Evolutionary conservation across 2,329 filamentous ascomycete species (phyloP).

Genomic region (Aspergillus cejpii): DNA sequence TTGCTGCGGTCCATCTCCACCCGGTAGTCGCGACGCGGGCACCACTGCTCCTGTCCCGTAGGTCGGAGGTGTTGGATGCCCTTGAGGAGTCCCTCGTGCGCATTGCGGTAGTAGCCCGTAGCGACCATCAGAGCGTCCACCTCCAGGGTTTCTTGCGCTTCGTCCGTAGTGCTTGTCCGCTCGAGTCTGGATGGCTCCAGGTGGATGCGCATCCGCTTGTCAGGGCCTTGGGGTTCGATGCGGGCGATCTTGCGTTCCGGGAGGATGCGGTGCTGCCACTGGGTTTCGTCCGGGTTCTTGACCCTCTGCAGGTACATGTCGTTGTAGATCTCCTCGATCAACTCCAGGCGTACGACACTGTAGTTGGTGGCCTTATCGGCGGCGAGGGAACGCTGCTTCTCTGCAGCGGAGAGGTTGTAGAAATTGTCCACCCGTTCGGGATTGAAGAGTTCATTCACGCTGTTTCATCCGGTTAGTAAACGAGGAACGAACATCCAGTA

Average conservation of each 20-base stretch:
- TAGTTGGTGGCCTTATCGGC: slow-evolving; percentile 86
- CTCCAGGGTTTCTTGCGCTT: slow-evolving; percentile 57
- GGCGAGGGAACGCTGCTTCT: slow-evolving; percentile 56
- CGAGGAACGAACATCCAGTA: not conserved
- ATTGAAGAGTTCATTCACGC: slow-evolving; percentile 95
- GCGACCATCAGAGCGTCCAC: slow-evolving; percentile 79
- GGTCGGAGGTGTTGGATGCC: slow-evolving; percentile 61
- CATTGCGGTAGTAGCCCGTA: slow-evolving; percentile 74
- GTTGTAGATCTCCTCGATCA: slow-evolving; percentile 85
- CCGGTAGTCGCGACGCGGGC: slow-evolving; percentile 69
- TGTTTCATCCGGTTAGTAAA: slow-evolving; percentile 33
- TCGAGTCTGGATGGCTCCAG: slow-evolving; percentile 46
- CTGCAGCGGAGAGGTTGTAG: slow-evolving; percentile 58
- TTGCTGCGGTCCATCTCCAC: slow-evolving; percentile 62
- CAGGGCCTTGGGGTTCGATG: slow-evolving; percentile 49
- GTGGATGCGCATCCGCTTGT: slow-evolving; percentile 52
- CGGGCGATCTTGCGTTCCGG: slow-evolving; percentile 59
- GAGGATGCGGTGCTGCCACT: slow-evolving; percentile 78
- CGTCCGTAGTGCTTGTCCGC: slow-evolving; percentile 28
- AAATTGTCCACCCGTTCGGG: slow-evolving; percentile 73
- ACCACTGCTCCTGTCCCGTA: slow-evolving; percentile 51
- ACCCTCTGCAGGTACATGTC: slow-evolving; percentile 80
- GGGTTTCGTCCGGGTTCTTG: slow-evolving; percentile 58
- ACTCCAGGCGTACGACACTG: slow-evolving; percentile 80
- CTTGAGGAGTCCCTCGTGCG: slow-evolving; percentile 70